Base-by-base conservation (phyloP, 192 early-diverging fungal genomes). In the Podila clonocystis region DNA sequence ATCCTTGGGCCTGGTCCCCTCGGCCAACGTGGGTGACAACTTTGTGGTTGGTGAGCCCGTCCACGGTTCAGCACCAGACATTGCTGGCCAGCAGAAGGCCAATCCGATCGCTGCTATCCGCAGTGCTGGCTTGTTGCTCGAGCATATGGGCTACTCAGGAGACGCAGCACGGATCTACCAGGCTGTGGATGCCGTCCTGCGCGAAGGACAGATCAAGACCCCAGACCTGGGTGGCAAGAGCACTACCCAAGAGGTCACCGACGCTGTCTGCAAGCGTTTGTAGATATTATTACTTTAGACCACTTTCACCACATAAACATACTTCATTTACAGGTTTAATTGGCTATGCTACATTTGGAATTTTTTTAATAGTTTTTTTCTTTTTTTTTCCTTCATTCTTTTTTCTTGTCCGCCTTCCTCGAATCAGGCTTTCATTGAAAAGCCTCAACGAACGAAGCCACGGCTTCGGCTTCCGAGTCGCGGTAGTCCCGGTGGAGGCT, bases 11-110 rank as follows among this genome's bases (percentile, higher is more conserved):
- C 90, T 99, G 28, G 97, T 99, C 28, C 97, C 97, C 58, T 94
- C 94, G 68, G 96, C 97, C 28, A 99, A 99, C 72, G 95, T 98
- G 20, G 97, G 97, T 66, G 97, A 98, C 84, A 89, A 65, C 65
- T 98, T 99, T 91, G 96, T 96, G 20, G 89, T 99, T 45, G 97
- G 96, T 59, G 97, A 99, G 83, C 97, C 97, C 5, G 95, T 96
- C 11, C 96, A 96, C 77, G 97, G 97, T 17, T 97, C 95, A 31
- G 97, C 97, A 22, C 97, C 97, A 4, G 97, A 99, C 87, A 99
- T 99, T 87, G 96, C 95, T 5, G 97, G 97, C 41, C 93, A 96
- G 82, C 94, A 95, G 74, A 97, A 97, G 82, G 96, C 97, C 34
- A 99, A 99, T 85, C 97, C 97, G 20, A 86, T 99, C 59, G 97